Conservation (phyloP, 192 early-diverging fungal species). For the Dispira simplex region DNA sequence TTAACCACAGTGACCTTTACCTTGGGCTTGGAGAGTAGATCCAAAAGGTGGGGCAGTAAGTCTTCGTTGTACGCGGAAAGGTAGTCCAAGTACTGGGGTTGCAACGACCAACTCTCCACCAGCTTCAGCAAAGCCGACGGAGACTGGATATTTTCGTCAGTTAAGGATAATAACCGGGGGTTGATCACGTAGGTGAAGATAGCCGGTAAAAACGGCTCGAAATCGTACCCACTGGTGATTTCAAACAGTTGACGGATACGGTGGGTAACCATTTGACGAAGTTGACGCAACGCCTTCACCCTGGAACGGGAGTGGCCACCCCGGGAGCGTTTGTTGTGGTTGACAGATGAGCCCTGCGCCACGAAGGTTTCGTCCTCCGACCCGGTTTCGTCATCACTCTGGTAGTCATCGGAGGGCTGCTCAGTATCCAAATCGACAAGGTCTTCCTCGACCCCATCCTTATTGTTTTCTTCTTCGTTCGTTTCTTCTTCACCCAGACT, state of each 20-base stretch:
- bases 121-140: slow-evolving; percentile 66
- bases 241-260: slow-evolving; percentile 66
- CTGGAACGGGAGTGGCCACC: no score
- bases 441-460: not conserved
- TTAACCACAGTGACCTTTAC: slow-evolving; percentile 54
- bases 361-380: not conserved
- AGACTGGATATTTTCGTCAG: slow-evolving; percentile 76
- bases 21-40: slow-evolving; percentile 63
- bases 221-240: slow-evolving; percentile 57
- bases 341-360: no score
- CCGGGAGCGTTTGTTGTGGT: no score
- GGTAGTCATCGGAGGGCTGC: slow-evolving; percentile 9
- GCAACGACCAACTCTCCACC: slow-evolving; percentile 60
- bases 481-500: slow-evolving; percentile 11
- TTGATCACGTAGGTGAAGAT: slow-evolving; percentile 61
- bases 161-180: slow-evolving; percentile 50
- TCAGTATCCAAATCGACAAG: not conserved
- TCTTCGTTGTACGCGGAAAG: slow-evolving; percentile 42
- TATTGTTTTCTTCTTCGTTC: slow-evolving; percentile 7
- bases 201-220: slow-evolving; percentile 50
- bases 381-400: slow-evolving; percentile 13
- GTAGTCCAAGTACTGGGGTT: slow-evolving; percentile 42
- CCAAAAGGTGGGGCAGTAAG: slow-evolving; percentile 53
- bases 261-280: slow-evolving; percentile 56
- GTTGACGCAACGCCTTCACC: not conserved